A percentile compares a stretch with the other conserved stretches of the same genome.
These are phyloP conservation scores for Fraxinus nigra DNA, from an alignment of 305 asterid genomes.

Conservation along the genomic window DNA sequence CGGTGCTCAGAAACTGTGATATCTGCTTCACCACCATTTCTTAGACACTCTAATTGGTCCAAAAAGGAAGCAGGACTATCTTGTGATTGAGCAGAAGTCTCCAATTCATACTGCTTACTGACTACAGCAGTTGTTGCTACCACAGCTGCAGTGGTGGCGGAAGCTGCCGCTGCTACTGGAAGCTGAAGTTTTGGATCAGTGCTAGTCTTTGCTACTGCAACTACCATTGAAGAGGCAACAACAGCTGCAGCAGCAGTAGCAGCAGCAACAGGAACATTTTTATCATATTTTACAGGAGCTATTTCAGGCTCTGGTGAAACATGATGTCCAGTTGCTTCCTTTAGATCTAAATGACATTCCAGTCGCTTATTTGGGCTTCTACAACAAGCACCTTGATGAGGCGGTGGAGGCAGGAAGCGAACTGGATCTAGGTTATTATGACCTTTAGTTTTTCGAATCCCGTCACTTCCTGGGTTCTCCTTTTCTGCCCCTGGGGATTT, in stretches of 20 bases:
- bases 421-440: slow-evolving; percentile 36
- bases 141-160: slow-evolving; percentile 93
- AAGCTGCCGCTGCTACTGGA: slow-evolving; percentile 90
- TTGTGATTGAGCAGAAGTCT: slow-evolving; percentile 44
- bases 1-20: slow-evolving; percentile 36
- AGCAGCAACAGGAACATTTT: slow-evolving; percentile 74
- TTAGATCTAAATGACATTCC: slow-evolving; percentile 35
- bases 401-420: slow-evolving; percentile 71
- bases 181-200: slow-evolving; percentile 56
- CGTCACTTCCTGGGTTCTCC: slow-evolving; percentile 41
- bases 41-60: slow-evolving; percentile 31
- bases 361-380: slow-evolving; percentile 40
- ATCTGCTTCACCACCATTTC: slow-evolving; percentile 55
- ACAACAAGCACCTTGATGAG: slow-evolving; percentile 45
- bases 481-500: slow-evolving; percentile 40
- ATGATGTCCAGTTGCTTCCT: slow-evolving; percentile 35
- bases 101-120: slow-evolving; percentile 68
- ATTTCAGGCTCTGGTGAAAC: slow-evolving; percentile 44
- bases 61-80: slow-evolving; percentile 39
- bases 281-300: slow-evolving; percentile 37
- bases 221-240: slow-evolving; percentile 94
- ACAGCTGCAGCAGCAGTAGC: slow-evolving; percentile 88
- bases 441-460: slow-evolving; percentile 32
- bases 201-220: slow-evolving; percentile 62
- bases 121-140: slow-evolving; percentile 86